phyloP scores from a whole-genome alignment of 192 early-diverging fungal genomes.

The Backusella macrospora region DNA sequence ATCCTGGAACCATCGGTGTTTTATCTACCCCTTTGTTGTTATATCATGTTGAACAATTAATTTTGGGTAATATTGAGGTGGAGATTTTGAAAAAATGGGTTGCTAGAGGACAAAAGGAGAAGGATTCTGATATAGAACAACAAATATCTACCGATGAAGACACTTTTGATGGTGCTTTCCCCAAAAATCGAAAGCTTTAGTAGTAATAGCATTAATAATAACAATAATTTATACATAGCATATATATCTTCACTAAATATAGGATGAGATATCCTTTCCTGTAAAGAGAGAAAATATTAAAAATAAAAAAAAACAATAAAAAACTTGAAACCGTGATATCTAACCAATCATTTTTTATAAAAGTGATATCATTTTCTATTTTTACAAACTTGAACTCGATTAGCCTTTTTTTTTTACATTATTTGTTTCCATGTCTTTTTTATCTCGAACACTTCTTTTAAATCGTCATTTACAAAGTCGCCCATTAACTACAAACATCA shows the following conservation, averaged over 20 bases:
- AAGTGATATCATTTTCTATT: conserved; percentile 11
- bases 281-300: background rate
- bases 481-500: background rate
- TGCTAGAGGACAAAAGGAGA: conserved; percentile 27
- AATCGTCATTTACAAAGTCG: conserved; percentile 8
- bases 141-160: conserved; percentile 8
- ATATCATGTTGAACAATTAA: conserved; percentile 72
- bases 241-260: background rate
- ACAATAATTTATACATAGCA: conserved; percentile 2
- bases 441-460: conserved; percentile 15
- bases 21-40: conserved; percentile 65
- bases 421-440: conserved; percentile 6
- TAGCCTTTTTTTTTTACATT: background rate
- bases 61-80: conserved; percentile 63
- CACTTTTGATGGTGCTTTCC: background rate
- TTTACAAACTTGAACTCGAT: background rate
- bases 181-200: background rate
- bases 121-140: conserved; percentile 11
- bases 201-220: background rate
- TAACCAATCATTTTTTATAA: background rate
- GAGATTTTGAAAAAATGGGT: conserved; percentile 60
- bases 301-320: background rate
- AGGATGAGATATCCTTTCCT: background rate
- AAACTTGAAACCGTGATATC: background rate
- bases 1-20: conserved; percentile 54